Percentiles rank a stretch among this genome's conserved stretches.
These are phyloP conservation scores for Candolleomyces eurysporus DNA, from an alignment of 768 basidiomycete genomes.

Conservation along the genomic window DNA sequence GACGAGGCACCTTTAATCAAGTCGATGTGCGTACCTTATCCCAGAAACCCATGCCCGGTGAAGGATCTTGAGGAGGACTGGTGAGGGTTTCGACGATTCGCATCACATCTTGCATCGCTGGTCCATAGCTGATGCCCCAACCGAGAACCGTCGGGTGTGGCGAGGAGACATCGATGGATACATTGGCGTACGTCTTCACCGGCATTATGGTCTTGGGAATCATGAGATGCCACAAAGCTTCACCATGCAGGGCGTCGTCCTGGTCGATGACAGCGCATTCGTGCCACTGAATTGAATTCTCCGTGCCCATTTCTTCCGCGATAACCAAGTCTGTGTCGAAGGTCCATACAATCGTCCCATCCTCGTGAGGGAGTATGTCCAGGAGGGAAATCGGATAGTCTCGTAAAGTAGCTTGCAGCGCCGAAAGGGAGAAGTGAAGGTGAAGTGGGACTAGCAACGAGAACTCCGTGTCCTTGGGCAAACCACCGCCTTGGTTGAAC, in stretches of 20 bases:
- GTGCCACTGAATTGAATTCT: slow-evolving; percentile 69
- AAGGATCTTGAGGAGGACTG: slow-evolving; percentile 74
- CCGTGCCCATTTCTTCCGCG: slow-evolving; percentile 80
- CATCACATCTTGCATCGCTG: slow-evolving; percentile 85
- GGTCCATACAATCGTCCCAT: slow-evolving; percentile 45
- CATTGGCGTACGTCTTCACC: slow-evolving; percentile 87
- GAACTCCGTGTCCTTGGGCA: slow-evolving; percentile 70
- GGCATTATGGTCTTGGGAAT: slow-evolving; percentile 95
- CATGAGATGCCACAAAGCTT: slow-evolving; percentile 51
- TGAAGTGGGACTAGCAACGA: slow-evolving; percentile 84
- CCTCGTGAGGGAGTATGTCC: slow-evolving; percentile 56
- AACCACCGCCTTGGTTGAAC: slow-evolving; percentile 58
- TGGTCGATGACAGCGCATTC: slow-evolving; percentile 61
- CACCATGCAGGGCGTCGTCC: slow-evolving; percentile 49
- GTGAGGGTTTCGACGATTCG: slow-evolving; percentile 79
- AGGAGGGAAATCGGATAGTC: slow-evolving; percentile 89
- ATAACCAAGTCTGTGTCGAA: slow-evolving; percentile 81
- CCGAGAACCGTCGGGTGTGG: slow-evolving; percentile 67
- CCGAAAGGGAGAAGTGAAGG: slow-evolving; percentile 62
- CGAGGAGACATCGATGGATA: slow-evolving; percentile 65
- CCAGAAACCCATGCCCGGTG: slow-evolving; percentile 89
- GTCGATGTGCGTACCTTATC: slow-evolving; percentile 64
- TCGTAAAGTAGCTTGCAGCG: slow-evolving; percentile 64
- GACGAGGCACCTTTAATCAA: neutral
- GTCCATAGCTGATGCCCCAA: slow-evolving; percentile 88